Percentiles rank a stretch among this genome's conserved stretches.
Evolutionary conservation across 2,329 filamentous ascomycete genomes (phyloP).

Genomic region (Aspergillus puulaauensis): DNA sequence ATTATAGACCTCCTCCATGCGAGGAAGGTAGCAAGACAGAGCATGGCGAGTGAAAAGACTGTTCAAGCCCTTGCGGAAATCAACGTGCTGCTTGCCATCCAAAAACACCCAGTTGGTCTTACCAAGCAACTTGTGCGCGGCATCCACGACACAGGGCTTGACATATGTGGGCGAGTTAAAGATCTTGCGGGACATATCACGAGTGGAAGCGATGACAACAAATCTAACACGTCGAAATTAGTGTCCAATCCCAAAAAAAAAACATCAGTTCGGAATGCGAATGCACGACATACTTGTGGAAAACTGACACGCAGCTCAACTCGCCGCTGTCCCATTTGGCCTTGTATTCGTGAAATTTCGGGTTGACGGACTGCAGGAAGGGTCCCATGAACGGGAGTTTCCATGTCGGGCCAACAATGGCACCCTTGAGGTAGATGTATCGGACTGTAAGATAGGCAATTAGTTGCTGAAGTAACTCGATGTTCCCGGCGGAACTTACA

Average conservation of each 20-base stretch:
- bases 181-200: slow-evolving; percentile 93
- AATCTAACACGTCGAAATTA: slow-evolving; percentile 55
- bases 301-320: slow-evolving; percentile 95
- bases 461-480: background rate
- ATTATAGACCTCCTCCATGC: slow-evolving; percentile 89
- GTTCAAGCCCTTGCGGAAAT: slow-evolving; percentile 96
- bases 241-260: background rate
- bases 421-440: slow-evolving; percentile 73
- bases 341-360: slow-evolving; percentile 87
- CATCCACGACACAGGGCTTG: slow-evolving; percentile 95
- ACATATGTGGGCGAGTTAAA: slow-evolving; percentile 91
- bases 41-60: slow-evolving; percentile 89
- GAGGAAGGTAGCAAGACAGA: slow-evolving; percentile 82
- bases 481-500: slow-evolving; percentile 55
- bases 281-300: slow-evolving; percentile 77
- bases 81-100: slow-evolving; percentile 90
- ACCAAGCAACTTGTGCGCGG: slow-evolving; percentile 88
- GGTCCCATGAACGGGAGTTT: slow-evolving; percentile 92
- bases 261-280: too few relatives aligned
- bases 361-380: slow-evolving; percentile 87
- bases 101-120: slow-evolving; percentile 96
- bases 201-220: slow-evolving; percentile 91
- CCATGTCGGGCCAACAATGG: slow-evolving; percentile 70
- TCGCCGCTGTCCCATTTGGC: slow-evolving; percentile 89
- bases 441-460: slow-evolving; percentile 54